These are phyloP conservation scores for Calonectria montana DNA, from an alignment of 2,329 filamentous ascomycete genomes.

Conservation along the genomic window DNA sequence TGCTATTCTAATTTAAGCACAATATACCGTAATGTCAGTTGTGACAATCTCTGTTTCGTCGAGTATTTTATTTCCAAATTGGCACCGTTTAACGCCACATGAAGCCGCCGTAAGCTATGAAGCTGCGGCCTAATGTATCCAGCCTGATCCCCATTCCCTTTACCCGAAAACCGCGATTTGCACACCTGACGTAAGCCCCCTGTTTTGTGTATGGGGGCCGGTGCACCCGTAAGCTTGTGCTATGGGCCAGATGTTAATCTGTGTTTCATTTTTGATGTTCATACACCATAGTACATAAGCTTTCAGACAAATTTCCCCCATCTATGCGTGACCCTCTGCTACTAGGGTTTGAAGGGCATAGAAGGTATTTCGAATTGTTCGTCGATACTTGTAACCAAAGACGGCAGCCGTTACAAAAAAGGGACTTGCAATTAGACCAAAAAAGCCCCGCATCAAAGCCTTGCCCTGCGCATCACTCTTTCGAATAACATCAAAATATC, in stretches of 20 bases:
- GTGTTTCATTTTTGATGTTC: neutral
- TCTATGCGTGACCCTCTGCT: slow-evolving; percentile 9
- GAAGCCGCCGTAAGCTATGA: neutral
- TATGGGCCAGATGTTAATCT: neutral
- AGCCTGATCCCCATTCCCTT: neutral
- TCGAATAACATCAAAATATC: slow-evolving; percentile 84
- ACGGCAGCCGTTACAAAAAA: slow-evolving; percentile 40
- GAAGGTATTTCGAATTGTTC: slow-evolving; percentile 34
- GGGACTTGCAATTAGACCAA: slow-evolving; percentile 49
- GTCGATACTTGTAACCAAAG: slow-evolving; percentile 43
- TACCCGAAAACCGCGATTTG: neutral
- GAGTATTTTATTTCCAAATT: neutral
- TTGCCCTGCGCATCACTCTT: slow-evolving; percentile 77
- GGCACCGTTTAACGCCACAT: neutral
- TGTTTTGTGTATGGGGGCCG: slow-evolving; percentile 11
- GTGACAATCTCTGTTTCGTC: neutral
- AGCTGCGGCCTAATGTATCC: neutral
- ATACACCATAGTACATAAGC: neutral
- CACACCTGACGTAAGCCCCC: neutral
- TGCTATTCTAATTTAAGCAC: too few species aligned
- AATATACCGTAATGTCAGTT: too few species aligned
- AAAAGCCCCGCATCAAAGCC: slow-evolving; percentile 62
- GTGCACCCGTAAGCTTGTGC: neutral
- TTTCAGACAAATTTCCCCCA: too few species aligned
- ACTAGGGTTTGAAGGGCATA: slow-evolving; percentile 31